Conservation (phyloP, 768 basidiomycete genomes). For the Boletus coccyginus region DNA sequence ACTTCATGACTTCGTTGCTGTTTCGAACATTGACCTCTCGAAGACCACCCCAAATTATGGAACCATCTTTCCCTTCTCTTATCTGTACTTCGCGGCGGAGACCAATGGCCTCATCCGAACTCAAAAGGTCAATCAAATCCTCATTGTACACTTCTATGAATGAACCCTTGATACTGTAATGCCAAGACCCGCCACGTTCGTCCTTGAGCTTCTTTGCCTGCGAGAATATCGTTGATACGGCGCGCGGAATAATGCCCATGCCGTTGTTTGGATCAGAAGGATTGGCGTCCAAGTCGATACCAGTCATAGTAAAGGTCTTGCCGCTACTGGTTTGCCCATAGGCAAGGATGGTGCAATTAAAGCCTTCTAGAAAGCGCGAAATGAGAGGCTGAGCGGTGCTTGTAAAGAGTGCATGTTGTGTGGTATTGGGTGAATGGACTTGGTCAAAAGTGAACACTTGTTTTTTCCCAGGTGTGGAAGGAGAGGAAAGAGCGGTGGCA, state of each 20-base stretch:
- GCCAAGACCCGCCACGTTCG: constrained; percentile 74
- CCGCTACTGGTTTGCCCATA: constrained; percentile 35
- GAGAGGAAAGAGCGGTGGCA: constrained; percentile 45
- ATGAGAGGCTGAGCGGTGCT: constrained; percentile 83
- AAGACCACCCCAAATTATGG: constrained; percentile 96
- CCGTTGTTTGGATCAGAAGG: constrained; percentile 76
- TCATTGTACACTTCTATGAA: constrained; percentile 99
- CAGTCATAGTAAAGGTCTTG: constrained; percentile 87
- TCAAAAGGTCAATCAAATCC: constrained; percentile 93
- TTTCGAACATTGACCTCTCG: constrained; percentile 88
- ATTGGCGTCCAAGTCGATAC: constrained; percentile 85
- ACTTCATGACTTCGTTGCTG: constrained; percentile 89
- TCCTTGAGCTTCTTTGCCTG: constrained; percentile 73
- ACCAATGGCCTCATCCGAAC: constrained; percentile 64
- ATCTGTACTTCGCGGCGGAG: constrained; percentile 87
- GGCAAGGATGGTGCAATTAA: constrained; percentile 77
- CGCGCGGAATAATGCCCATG: constrained; percentile 95
- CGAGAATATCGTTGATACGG: constrained; percentile 85
- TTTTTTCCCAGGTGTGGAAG: constrained; percentile 62
- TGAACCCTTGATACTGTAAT: constrained; percentile 77
- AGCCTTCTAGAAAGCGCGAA: constrained; percentile 85
- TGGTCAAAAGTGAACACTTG: constrained; percentile 92
- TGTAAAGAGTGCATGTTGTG: constrained; percentile 84
- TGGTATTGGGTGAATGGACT: constrained; percentile 82
- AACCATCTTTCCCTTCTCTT: constrained; percentile 94